phyloP scores from a whole-genome alignment of 495 filamentous ascomycete species.

The Hamigera avellanea region DNA sequence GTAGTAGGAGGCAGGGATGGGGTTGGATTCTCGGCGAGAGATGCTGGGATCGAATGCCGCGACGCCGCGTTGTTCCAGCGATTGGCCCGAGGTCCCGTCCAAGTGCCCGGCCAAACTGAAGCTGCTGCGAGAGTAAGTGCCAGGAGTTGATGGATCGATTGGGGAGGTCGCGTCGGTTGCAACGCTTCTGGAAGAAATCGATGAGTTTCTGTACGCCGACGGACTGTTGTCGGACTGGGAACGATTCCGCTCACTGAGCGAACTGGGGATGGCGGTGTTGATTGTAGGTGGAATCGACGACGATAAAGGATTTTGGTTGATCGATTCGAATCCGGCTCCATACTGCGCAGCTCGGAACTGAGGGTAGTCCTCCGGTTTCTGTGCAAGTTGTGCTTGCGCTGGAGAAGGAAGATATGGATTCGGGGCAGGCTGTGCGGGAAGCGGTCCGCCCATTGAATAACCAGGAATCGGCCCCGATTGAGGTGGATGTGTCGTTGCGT shows the following conservation, averaged over 20 bases:
- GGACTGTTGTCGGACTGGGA: constrained; percentile 31
- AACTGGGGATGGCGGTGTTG: constrained; percentile 18
- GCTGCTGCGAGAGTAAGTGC: constrained; percentile 26
- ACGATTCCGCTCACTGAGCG: constrained; percentile 28
- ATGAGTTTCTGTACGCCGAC: constrained; percentile 31
- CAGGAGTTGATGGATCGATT: constrained; percentile 28
- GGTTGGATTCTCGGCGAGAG: constrained; percentile 30
- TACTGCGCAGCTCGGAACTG: constrained; percentile 24
- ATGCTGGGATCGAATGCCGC: constrained; percentile 23
- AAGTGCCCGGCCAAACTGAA: constrained; percentile 29
- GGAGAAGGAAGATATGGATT: constrained; percentile 31
- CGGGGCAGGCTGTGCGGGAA: constrained; percentile 22
- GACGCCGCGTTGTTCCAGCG: too few species aligned
- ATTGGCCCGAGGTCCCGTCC: constrained; percentile 14
- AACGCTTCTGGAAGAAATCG: constrained; percentile 31
- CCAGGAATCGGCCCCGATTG: constrained; percentile 22
- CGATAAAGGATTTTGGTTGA: constrained; percentile 23
- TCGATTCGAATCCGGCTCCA: constrained; percentile 24
- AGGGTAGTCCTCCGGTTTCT: constrained; percentile 30
- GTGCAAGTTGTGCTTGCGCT: constrained; percentile 10
- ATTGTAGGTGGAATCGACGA: constrained; percentile 24
- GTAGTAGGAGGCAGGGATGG: constrained; percentile 26
- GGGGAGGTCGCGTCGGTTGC: constrained; percentile 32
- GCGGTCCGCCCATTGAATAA: constrained; percentile 24
- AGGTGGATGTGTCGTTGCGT: constrained; percentile 26